A percentile compares a stretch with the other conserved stretches of the same genome.
These are phyloP conservation scores for Gynostemma pentaphyllum DNA, from an alignment of 306 rosid species.

Conservation along the genomic window DNA sequence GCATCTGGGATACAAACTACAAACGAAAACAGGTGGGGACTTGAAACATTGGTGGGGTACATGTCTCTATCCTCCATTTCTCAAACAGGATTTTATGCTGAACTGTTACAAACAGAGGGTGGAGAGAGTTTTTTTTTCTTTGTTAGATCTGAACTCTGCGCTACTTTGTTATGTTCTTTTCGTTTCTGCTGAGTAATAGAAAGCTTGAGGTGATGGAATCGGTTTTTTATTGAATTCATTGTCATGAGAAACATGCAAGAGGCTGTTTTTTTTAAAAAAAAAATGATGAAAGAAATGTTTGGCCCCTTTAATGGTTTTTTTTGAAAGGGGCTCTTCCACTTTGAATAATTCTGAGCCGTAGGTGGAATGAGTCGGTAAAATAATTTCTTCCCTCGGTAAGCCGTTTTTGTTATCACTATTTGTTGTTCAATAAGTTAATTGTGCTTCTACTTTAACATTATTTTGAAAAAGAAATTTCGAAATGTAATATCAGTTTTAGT, in stretches of 20 bases:
- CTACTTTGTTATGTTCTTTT: neutral
- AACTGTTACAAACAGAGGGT: neutral
- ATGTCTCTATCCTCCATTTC: conserved; percentile 7
- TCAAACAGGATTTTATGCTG: conserved; percentile 5
- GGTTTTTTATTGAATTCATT: neutral
- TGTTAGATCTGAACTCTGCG: conserved; percentile 4
- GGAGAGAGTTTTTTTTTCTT: neutral
- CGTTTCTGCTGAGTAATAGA: neutral
- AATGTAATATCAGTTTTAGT: neutral
- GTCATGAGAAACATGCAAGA: neutral
- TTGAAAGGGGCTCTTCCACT: neutral
- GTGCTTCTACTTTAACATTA: neutral
- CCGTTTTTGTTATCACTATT: neutral
- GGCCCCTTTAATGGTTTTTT: neutral
- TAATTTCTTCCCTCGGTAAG: conserved; percentile 2
- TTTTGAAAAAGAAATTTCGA: neutral
- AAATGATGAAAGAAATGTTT: neutral
- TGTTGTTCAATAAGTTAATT: neutral
- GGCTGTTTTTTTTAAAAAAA: neutral
- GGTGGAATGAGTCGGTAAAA: conserved; percentile 1
- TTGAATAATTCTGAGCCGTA: neutral
- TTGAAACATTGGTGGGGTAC: conserved; percentile 6
- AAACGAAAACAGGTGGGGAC: conserved; percentile 9
- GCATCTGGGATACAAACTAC: conserved; percentile 10
- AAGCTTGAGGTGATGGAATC: neutral